A percentile compares a stretch with the other conserved stretches of the same genome.
These are phyloP conservation scores for Cutaneotrichosporon curvatum DNA, from an alignment of 1,284 basidiomycete species.

Conservation along the genomic window DNA sequence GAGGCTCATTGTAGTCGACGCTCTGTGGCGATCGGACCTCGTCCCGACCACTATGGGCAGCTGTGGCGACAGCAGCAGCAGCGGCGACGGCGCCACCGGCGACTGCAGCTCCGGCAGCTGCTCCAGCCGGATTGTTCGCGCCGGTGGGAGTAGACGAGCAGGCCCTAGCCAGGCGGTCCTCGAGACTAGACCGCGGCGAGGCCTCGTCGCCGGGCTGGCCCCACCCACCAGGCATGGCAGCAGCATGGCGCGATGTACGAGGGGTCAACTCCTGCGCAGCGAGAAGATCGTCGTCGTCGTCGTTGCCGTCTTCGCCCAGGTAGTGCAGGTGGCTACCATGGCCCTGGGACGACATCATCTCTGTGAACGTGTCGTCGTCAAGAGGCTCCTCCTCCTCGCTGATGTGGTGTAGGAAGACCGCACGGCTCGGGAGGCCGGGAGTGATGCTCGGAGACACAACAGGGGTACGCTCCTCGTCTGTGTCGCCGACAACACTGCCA, in stretches of 20 bases:
- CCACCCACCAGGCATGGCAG: no score
- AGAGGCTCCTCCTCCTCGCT: conserved; percentile 19
- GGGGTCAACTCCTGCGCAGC: neutral
- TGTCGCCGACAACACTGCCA: neutral
- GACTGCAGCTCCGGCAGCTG: neutral
- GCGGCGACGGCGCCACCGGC: neutral
- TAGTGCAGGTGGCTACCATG: conserved; percentile 3
- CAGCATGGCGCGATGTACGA: neutral
- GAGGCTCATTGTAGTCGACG: conserved; percentile 14
- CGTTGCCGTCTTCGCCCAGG: conserved; percentile 5
- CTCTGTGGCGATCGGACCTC: neutral
- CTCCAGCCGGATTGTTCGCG: neutral
- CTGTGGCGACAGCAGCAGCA: neutral
- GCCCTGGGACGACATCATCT: conserved; percentile 10
- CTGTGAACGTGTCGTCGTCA: conserved; percentile 16
- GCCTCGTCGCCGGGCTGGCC: neutral
- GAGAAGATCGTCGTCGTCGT: conserved; percentile 10
- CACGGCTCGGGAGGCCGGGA: conserved; percentile 3
- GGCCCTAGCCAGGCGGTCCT: conserved; percentile 8
- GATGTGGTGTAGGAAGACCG: conserved; percentile 13
- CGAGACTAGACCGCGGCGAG: conserved; percentile 5
- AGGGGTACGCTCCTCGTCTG: neutral
- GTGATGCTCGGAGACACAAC: neutral
- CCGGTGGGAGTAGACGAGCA: neutral
- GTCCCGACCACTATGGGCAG: no score